These are phyloP conservation scores for Vigna radiata DNA, from an alignment of 306 rosid genomes.

Conservation along the genomic window DNA sequence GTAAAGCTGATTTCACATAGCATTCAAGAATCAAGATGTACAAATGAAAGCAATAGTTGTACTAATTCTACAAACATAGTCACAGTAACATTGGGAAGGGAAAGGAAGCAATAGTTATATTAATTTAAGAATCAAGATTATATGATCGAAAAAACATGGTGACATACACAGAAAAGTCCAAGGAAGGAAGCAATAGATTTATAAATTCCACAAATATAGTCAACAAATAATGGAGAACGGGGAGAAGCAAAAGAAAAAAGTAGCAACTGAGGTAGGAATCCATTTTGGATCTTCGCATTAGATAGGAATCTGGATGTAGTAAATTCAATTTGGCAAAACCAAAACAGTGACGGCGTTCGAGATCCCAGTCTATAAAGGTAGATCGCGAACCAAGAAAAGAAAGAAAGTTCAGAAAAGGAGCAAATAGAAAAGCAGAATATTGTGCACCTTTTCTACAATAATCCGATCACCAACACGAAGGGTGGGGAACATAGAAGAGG, in stretches of 20 bases:
- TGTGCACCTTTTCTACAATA: constrained; percentile 66
- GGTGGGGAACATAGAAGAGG: constrained; percentile 89
- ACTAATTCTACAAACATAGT: neutral
- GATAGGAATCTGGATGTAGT: constrained; percentile 30
- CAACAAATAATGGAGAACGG: neutral
- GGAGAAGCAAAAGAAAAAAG: neutral
- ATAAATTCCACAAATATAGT: neutral
- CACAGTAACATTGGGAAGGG: neutral
- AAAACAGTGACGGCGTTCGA: neutral
- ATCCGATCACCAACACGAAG: constrained; percentile 83
- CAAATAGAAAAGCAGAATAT: neutral
- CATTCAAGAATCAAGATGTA: neutral
- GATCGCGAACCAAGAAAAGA: neutral
- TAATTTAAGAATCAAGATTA: too few species aligned
- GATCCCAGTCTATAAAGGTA: neutral
- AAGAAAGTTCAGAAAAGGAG: neutral
- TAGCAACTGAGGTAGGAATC: neutral
- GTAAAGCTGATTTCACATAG: neutral
- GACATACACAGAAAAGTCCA: too few species aligned
- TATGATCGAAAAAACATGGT: too few species aligned
- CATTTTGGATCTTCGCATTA: constrained; percentile 21
- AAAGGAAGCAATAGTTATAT: neutral
- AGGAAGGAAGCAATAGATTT: neutral
- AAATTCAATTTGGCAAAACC: constrained; percentile 3
- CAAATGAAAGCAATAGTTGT: neutral